Percentiles rank a stretch among this genome's conserved stretches.
Evolutionary conservation across 352 stramenopile genomes (phyloP).

Genomic region (Phytophthora chlamydospora): DNA sequence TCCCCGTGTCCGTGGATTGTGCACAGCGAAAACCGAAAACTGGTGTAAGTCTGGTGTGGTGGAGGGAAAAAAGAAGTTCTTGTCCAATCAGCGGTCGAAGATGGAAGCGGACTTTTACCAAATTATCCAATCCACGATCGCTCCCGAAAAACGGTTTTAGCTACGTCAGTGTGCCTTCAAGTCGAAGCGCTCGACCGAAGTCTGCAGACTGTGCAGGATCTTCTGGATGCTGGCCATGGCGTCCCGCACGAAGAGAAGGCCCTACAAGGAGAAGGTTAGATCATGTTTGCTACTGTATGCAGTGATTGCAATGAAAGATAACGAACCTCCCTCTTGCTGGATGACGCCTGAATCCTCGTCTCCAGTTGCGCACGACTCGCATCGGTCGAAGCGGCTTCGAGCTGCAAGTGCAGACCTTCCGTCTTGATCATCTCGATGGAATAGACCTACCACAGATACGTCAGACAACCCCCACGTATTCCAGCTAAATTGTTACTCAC

Average conservation of each 20-base stretch:
- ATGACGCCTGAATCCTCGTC: conserved; percentile 26
- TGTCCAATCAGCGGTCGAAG: neutral
- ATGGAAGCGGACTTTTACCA: too few species aligned
- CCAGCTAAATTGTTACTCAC: conserved; percentile 12
- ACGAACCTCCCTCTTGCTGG: conserved; percentile 47
- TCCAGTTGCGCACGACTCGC: conserved; percentile 25
- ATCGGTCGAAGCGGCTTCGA: conserved; percentile 29
- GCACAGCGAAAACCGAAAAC: conserved; percentile 17
- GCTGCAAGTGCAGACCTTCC: conserved; percentile 49
- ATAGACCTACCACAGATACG: conserved; percentile 38
- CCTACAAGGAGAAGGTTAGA: conserved; percentile 12
- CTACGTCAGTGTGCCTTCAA: conserved; percentile 19
- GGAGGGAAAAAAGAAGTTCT: neutral
- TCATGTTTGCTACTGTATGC: neutral
- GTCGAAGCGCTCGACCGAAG: conserved; percentile 47
- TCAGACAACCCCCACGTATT: neutral
- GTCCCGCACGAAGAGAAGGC: conserved; percentile 48
- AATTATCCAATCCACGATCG: too few species aligned
- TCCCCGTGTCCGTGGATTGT: conserved; percentile 30
- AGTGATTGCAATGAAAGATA: neutral
- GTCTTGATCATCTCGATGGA: conserved; percentile 59
- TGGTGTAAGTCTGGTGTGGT: conserved; percentile 14
- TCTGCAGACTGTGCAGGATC: conserved; percentile 48
- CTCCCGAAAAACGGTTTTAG: too few species aligned
- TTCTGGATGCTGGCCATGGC: conserved; percentile 56